phyloP scores from a whole-genome alignment of 2,329 filamentous ascomycete genomes.

The Trichoderma sp. region DNA sequence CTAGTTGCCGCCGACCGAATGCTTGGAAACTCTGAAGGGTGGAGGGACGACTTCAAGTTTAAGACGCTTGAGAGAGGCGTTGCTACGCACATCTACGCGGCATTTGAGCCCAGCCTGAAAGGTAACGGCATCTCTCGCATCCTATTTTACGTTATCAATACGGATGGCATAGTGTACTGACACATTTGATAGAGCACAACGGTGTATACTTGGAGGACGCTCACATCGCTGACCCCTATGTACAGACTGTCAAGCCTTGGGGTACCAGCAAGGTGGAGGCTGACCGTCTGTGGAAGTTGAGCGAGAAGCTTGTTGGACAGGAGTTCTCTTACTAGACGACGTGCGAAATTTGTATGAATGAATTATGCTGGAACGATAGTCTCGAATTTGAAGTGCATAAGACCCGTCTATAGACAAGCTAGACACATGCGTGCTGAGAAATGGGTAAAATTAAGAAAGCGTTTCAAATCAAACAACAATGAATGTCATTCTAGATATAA shows the following conservation, averaged over 20 bases:
- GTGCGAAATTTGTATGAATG: background rate
- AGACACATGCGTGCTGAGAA: background rate
- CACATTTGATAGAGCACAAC: background rate
- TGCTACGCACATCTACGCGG: slow-evolving; percentile 5
- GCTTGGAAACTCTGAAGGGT: slow-evolving; percentile 5
- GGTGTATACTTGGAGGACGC: slow-evolving; percentile 6
- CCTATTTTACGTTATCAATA: background rate
- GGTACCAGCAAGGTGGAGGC: background rate
- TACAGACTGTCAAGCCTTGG: slow-evolving; percentile 9
- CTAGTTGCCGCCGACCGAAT: background rate
- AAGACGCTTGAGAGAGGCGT: background rate
- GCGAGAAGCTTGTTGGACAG: slow-evolving; percentile 7
- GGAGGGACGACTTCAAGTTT: background rate
- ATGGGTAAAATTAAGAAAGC: fast-evolving
- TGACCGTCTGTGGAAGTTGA: slow-evolving; percentile 14
- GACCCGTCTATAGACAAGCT: background rate
- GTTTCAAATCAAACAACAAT: background rate
- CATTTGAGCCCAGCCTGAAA: slow-evolving; percentile 2
- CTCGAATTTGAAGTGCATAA: background rate
- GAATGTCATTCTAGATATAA: no score
- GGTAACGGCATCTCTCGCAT: background rate
- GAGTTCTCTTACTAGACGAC: background rate
- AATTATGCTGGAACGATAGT: background rate
- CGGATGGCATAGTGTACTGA: background rate
- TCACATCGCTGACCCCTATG: background rate